Percentiles rank a stretch among this genome's conserved stretches.
Evolutionary conservation across 805 yeast genomes (phyloP).

Genomic region (Candida broadrunensis): DNA sequence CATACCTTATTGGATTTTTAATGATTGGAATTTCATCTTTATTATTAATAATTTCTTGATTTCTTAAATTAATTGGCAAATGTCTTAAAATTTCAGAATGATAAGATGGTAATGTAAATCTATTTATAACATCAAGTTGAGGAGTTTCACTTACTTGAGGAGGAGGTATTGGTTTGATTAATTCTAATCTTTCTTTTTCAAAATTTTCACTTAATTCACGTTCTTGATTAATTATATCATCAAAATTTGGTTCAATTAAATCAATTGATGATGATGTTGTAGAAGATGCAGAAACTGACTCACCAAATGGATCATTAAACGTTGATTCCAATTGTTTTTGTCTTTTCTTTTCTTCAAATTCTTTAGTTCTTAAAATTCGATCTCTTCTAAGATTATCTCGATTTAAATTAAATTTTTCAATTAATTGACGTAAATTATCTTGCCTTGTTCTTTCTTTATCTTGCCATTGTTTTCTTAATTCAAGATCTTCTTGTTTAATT

Average conservation of each 20-base stretch:
- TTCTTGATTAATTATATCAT: constrained; percentile 6
- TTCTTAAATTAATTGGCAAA: constrained; percentile 33
- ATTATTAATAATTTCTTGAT: constrained; percentile 7
- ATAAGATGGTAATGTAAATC: constrained; percentile 32
- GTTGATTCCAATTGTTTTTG: constrained; percentile 9
- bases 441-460: constrained; percentile 8
- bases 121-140: constrained; percentile 17
- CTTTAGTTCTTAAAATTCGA: constrained; percentile 13
- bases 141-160: constrained; percentile 16
- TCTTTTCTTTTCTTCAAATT: constrained; percentile 11
- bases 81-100: constrained; percentile 28
- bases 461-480: constrained; percentile 6
- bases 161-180: constrained; percentile 12
- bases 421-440: constrained; percentile 2
- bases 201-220: constrained; percentile 9
- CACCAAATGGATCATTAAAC: constrained; percentile 6
- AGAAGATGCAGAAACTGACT: not conserved
- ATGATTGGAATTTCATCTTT: constrained; percentile 15
- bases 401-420: constrained; percentile 6
- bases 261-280: not conserved
- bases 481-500: constrained; percentile 6
- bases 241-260: not conserved
- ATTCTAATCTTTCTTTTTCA: constrained; percentile 7
- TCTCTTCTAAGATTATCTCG: constrained; percentile 7
- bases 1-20: constrained; percentile 34